Evolutionary conservation across 148 eudicot species (phyloP), one percentile per base, ranked within the genome.

Genomic region (Rhododendron molle): DNA sequence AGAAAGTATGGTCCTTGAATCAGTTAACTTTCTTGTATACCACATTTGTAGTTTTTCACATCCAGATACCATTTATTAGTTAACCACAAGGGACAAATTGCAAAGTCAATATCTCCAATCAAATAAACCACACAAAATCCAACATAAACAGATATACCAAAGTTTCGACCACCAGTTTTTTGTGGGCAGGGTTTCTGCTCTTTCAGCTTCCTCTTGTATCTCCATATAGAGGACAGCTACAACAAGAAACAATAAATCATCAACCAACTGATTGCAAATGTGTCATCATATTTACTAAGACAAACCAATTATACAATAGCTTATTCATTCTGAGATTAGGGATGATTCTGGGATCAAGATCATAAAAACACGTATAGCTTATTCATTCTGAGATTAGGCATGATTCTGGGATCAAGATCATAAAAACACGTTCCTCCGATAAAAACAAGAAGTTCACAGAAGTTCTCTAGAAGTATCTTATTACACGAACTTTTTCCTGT

Each of bases 171-270:
- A 67, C 74, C 15, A 62, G 82, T 76, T 49, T 52, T 85, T 21
- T 80, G 85, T 46, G n/a, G 67, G 86, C 92, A 92, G 47, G 89
- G 85, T 58, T 80, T 89, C 84, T 91, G 90, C 90, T 89, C 93
- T 79, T 90, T 92, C 76, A 83, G 86, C 88, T 89, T 90, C 84
- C 90, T 87, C 85, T 83, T 90, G 69, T 89, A 92, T 86, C 86
- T 92, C 93, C 93, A 92, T 5, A 92, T 54, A 89, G 88, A 65
- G 34, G 87, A 87, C 81, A 87, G 78, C 93, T 92, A 49, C 91
- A 88, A 87, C 11, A 88, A 46, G 46, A 81, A 84, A 72, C 7
- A 30, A 12, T 30, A 30, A 86, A 36, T 8, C 14, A 49, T 32
- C n/a, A 52, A 4, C 52, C 58, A 67, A 58, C 40, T 15, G 77